These are phyloP conservation scores for Bolboschoenus planiculmis DNA, from an alignment of 176 grass and related monocot species.

Conservation along the genomic window DNA sequence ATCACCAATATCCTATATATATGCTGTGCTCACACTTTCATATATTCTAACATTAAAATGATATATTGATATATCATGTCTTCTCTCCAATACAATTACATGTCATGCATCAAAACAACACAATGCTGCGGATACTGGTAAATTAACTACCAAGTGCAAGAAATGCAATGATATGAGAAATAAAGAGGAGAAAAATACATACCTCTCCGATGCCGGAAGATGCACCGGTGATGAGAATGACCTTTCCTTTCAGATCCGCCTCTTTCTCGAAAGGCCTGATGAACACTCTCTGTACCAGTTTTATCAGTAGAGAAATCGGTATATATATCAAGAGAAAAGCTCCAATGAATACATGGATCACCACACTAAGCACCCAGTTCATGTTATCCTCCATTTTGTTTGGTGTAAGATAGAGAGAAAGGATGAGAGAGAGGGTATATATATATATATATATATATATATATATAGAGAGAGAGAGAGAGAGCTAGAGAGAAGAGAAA, in stretches of 20 bases:
- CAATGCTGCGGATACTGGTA: neutral
- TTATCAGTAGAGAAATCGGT: constrained; percentile 43
- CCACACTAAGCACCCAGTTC: constrained; percentile 34
- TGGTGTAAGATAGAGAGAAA: neutral
- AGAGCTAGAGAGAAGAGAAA: neutral
- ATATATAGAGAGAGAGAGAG: too few relatives aligned
- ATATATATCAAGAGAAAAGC: constrained; percentile 58
- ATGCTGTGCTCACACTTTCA: too few relatives aligned
- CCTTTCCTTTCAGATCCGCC: constrained; percentile 66
- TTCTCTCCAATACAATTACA: neutral
- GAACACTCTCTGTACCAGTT: constrained; percentile 25
- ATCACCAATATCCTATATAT: too few relatives aligned
- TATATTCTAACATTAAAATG: too few relatives aligned
- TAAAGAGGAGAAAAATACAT: neutral
- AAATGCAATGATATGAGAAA: neutral
- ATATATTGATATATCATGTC: neutral
- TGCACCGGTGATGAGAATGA: constrained; percentile 77
- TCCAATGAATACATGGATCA: constrained; percentile 44
- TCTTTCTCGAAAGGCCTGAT: constrained; percentile 40
- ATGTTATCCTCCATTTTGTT: constrained; percentile 17
- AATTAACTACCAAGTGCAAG: neutral
- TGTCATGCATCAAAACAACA: neutral
- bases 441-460: too few relatives aligned
- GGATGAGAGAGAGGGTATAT: neutral
- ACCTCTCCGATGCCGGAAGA: constrained; percentile 98